Percentiles rank a stretch among this genome's conserved stretches.
Conservation (phyloP, 2,329 filamentous ascomycete genomes). For the Dothistroma pini region DNA sequence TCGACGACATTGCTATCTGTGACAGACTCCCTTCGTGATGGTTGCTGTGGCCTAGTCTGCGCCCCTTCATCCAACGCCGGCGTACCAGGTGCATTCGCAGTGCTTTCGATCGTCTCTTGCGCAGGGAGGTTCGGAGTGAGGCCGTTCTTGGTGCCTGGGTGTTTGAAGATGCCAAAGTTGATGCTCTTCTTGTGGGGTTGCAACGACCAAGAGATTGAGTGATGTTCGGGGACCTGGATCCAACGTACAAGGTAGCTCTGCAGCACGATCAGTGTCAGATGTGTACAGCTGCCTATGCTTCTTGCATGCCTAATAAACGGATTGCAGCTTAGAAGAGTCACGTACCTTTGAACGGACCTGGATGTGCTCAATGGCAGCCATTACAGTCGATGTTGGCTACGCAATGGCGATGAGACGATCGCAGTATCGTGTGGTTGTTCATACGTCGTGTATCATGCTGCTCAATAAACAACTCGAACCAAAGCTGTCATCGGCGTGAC, state of each 20-base stretch:
- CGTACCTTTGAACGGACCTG: conserved; percentile 95
- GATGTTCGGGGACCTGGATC: conserved; percentile 84
- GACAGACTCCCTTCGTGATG: conserved; percentile 45
- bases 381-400: conserved; percentile 36
- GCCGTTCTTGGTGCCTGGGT: conserved; percentile 70
- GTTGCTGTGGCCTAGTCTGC: conserved; percentile 26
- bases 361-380: conserved; percentile 95
- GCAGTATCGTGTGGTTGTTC: conserved; percentile 6
- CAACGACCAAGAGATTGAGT: conserved; percentile 96
- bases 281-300: conserved; percentile 4
- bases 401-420: neutral
- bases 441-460: conserved; percentile 6
- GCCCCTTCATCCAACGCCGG: conserved; percentile 37
- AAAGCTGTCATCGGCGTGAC: neutral
- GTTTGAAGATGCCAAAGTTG: conserved; percentile 97
- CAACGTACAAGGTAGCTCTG: conserved; percentile 98
- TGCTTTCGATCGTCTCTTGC: conserved; percentile 39
- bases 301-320: conserved; percentile 4
- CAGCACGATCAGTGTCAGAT: conserved; percentile 4
- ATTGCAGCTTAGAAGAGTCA: neutral
- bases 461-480: neutral
- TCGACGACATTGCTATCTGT: conserved; percentile 62
- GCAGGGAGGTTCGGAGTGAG: conserved; percentile 43
- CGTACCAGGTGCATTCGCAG: conserved; percentile 36
- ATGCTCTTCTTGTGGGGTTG: conserved; percentile 98